These are phyloP conservation scores for Saitozyma sp. DNA, from an alignment of 768 basidiomycete species.

Conservation along the genomic window DNA sequence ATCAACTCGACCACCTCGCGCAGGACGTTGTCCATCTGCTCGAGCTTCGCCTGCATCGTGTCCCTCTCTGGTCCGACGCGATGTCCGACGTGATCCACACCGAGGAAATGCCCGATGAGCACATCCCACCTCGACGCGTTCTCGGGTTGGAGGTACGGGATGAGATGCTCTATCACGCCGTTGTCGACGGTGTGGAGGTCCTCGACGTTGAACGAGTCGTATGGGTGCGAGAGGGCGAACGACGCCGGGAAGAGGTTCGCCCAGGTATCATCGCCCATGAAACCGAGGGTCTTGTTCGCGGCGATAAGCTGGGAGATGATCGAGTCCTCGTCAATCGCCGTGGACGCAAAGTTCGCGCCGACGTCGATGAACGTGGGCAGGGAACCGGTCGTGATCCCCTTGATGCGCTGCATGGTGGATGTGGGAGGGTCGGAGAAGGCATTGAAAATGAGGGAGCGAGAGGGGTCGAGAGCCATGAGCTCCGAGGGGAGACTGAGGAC, in stretches of 20 bases:
- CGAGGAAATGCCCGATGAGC: slow-evolving; percentile 87
- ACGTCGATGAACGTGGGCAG: slow-evolving; percentile 93
- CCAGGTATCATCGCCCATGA: slow-evolving; percentile 99
- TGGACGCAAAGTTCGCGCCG: slow-evolving; percentile 88
- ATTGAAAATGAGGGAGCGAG: slow-evolving; percentile 81
- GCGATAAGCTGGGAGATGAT: slow-evolving; percentile 68
- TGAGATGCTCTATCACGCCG: slow-evolving; percentile 79
- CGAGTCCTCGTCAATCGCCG: slow-evolving; percentile 83
- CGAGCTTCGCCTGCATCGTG: slow-evolving; percentile 78
- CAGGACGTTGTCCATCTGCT: slow-evolving; percentile 83
- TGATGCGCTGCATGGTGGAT: slow-evolving; percentile 88
- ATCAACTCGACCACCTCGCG: slow-evolving; percentile 68
- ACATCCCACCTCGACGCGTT: slow-evolving; percentile 71
- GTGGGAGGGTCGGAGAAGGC: slow-evolving; percentile 93
- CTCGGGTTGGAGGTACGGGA: slow-evolving; percentile 64
- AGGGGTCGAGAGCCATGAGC: slow-evolving; percentile 65
- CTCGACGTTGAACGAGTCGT: slow-evolving; percentile 97
- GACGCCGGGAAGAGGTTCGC: slow-evolving; percentile 76
- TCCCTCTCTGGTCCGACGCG: slow-evolving; percentile 86
- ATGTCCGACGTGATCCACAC: slow-evolving; percentile 95
- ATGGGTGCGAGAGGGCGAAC: slow-evolving; percentile 81
- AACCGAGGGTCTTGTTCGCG: slow-evolving; percentile 63
- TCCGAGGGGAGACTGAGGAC: slow-evolving; percentile 75
- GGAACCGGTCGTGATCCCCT: slow-evolving; percentile 91
- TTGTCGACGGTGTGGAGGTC: slow-evolving; percentile 94